phyloP scores from a whole-genome alignment of 148 eudicot genomes.

The Dianthus caryophyllus region DNA sequence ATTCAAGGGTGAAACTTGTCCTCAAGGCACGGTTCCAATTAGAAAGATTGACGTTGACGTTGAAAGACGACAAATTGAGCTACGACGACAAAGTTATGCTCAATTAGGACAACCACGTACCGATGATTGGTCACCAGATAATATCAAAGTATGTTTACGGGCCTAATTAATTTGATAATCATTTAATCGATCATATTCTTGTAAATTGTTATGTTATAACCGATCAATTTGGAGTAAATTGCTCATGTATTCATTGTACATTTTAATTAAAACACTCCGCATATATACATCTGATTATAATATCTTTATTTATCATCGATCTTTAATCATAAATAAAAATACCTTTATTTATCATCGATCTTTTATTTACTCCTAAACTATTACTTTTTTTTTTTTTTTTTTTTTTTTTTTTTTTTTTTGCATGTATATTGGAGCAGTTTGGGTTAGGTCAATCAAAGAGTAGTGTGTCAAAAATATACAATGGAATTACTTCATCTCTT shows the following conservation, averaged over 20 bases:
- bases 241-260: too few relatives aligned
- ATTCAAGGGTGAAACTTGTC: slow-evolving; percentile 26
- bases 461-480: slow-evolving; percentile 11
- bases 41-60: not conserved
- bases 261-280: too few relatives aligned
- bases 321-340: too few relatives aligned
- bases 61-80: not conserved
- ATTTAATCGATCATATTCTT: too few relatives aligned
- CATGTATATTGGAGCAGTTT: slow-evolving; percentile 2
- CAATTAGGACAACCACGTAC: slow-evolving; percentile 1
- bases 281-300: too few relatives aligned
- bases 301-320: too few relatives aligned
- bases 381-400: not conserved
- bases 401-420: not conserved
- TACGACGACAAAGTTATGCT: slow-evolving; percentile 1
- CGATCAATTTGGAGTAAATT: too few relatives aligned
- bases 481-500: slow-evolving; percentile 14
- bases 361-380: not conserved
- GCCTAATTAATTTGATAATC: too few relatives aligned
- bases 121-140: not conserved
- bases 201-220: too few relatives aligned
- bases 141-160: slow-evolving; percentile 20
- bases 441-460: slow-evolving; percentile 20
- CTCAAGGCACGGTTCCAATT: slow-evolving; percentile 22
- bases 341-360: too few relatives aligned